phyloP scores from a whole-genome alignment of 2,329 filamentous ascomycete species.

The Cercospora brassicicola region DNA sequence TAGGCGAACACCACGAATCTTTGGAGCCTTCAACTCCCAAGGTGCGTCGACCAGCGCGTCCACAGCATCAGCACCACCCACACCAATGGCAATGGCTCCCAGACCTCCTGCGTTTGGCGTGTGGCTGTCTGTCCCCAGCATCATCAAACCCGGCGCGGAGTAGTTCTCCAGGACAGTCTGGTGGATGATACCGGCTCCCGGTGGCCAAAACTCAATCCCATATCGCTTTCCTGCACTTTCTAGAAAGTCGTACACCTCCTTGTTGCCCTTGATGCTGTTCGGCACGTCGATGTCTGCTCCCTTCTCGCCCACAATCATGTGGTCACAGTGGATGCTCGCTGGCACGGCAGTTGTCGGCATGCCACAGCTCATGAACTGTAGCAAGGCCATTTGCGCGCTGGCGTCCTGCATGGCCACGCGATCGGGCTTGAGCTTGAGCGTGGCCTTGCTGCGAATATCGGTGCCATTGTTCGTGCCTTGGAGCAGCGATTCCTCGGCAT shows the following conservation, averaged over 20 bases:
- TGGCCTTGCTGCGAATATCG: slow-evolving; percentile 81
- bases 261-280: slow-evolving; percentile 83
- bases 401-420: slow-evolving; percentile 99
- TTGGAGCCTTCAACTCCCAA: slow-evolving; percentile 96
- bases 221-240: slow-evolving; percentile 90
- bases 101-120: slow-evolving; percentile 96
- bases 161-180: slow-evolving; percentile 99
- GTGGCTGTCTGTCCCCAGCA: slow-evolving; percentile 96
- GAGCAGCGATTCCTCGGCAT: slow-evolving; percentile 82
- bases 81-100: slow-evolving; percentile 91
- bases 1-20: slow-evolving; percentile 80
- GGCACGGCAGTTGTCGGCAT: slow-evolving; percentile 87
- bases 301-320: slow-evolving; percentile 94
- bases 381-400: slow-evolving; percentile 93
- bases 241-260: slow-evolving; percentile 96
- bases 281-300: slow-evolving; percentile 84
- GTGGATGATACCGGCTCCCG: slow-evolving; percentile 92
- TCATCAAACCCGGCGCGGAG: slow-evolving; percentile 94
- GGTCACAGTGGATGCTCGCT: slow-evolving; percentile 97
- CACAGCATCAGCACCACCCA: slow-evolving; percentile 94
- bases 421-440: slow-evolving; percentile 95
- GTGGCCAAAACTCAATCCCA: slow-evolving; percentile 94
- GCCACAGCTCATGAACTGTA: slow-evolving; percentile 98
- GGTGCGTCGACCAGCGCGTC: slow-evolving; percentile 94
- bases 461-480: slow-evolving; percentile 79